These are phyloP conservation scores for Suillus tomentosus DNA, from an alignment of 768 basidiomycete genomes.

Conservation along the genomic window DNA sequence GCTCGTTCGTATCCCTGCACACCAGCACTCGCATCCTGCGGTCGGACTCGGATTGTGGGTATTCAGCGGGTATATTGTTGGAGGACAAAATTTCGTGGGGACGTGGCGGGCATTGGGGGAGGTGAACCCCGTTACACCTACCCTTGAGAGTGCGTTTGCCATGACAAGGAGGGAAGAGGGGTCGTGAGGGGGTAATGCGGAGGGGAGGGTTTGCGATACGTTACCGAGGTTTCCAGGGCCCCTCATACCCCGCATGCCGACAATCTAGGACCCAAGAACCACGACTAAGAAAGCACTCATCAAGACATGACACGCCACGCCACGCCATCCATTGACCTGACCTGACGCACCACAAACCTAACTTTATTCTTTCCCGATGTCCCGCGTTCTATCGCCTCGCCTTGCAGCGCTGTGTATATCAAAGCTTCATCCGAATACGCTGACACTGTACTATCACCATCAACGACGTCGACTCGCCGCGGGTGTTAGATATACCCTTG, in stretches of 20 bases:
- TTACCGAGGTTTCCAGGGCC: background rate
- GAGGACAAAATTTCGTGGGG: constrained; percentile 66
- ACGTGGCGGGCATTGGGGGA: constrained; percentile 59
- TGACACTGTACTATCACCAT: constrained; percentile 11
- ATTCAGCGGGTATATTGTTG: constrained; percentile 73
- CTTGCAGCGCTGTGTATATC: background rate
- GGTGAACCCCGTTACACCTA: constrained; percentile 46
- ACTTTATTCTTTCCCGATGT: background rate
- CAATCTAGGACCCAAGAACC: background rate
- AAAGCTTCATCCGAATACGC: background rate
- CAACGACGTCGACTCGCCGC: background rate
- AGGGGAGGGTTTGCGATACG: background rate
- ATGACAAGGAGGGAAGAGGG: constrained; percentile 39
- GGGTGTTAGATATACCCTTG: background rate
- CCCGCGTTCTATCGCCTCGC: constrained; percentile 2
- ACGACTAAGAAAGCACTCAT: background rate
- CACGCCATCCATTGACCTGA: constrained; percentile 1
- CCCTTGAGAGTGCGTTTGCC: constrained; percentile 66
- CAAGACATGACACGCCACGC: background rate
- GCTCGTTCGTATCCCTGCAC: constrained; percentile 45
- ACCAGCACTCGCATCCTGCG: background rate
- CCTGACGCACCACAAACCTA: background rate
- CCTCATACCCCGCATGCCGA: background rate
- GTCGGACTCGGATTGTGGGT: constrained; percentile 37
- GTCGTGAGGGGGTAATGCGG: background rate